Conservation (phyloP, 371 early-diverging fungal species). For the Dinochytrium kinnereticum region DNA sequence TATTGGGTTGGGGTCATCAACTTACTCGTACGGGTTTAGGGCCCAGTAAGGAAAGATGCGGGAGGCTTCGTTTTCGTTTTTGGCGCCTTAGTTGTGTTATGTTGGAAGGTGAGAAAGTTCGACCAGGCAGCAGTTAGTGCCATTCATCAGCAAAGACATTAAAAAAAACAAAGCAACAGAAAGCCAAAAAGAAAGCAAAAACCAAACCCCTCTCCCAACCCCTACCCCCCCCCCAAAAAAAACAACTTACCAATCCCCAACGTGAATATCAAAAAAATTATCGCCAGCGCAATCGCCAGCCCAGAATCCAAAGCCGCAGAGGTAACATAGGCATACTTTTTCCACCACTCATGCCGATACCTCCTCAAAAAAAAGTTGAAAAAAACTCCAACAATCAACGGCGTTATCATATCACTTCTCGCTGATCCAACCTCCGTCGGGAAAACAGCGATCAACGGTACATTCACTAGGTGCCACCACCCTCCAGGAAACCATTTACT, state of each 20-base stretch:
- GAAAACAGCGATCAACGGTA: constrained; percentile 32
- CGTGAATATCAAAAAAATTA: constrained; percentile 10
- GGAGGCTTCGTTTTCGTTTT: constrained; percentile 2
- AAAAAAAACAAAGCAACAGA: background rate
- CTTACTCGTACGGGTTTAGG: constrained; percentile 29
- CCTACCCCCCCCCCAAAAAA: too few species aligned
- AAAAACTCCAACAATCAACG: constrained; percentile 30
- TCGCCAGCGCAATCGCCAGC: constrained; percentile 17
- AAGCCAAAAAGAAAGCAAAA: background rate
- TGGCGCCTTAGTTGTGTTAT: too few species aligned
- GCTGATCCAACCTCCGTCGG: constrained; percentile 13
- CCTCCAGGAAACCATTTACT: constrained; percentile 49
- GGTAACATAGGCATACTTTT: constrained; percentile 40
- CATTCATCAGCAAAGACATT: background rate
- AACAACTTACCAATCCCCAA: background rate
- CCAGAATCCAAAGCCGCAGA: constrained; percentile 31
- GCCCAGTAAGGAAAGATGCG: constrained; percentile 22
- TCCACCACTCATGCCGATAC: constrained; percentile 34
- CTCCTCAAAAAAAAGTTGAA: constrained; percentile 27
- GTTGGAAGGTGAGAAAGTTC: too few species aligned
- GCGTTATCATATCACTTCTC: constrained; percentile 17
- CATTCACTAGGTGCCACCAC: constrained; percentile 41
- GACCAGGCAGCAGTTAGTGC: too few species aligned
- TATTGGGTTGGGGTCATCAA: too few species aligned
- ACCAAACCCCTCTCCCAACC: background rate